These are phyloP conservation scores for Phytophthora chlamydospora DNA, from an alignment of 352 stramenopile genomes.

Conservation along the genomic window DNA sequence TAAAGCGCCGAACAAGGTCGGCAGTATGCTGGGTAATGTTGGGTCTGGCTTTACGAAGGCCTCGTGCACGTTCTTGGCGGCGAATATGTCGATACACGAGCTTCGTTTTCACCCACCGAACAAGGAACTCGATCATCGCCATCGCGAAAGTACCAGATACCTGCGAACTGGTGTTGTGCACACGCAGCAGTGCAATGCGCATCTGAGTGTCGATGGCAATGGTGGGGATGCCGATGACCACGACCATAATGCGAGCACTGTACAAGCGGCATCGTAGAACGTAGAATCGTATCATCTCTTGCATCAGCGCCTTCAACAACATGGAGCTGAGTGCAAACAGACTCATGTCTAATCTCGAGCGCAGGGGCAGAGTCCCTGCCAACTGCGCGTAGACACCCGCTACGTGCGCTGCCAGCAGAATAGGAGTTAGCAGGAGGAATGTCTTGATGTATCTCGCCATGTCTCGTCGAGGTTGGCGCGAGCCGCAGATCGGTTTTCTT, in stretches of 20 bases:
- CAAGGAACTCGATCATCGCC: conserved; percentile 20
- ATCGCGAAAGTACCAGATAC: conserved; percentile 25
- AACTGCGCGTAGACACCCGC: too few species aligned
- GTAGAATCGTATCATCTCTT: not conserved
- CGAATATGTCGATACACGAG: conserved; percentile 12
- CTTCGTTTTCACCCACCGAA: conserved; percentile 17
- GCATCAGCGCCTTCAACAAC: too few species aligned
- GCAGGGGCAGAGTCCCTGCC: too few species aligned
- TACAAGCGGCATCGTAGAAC: conserved; percentile 8
- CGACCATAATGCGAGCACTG: conserved; percentile 11
- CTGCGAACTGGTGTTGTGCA: conserved; percentile 14
- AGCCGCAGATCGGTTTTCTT: too few species aligned
- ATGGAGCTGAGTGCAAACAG: too few species aligned
- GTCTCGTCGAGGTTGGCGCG: too few species aligned
- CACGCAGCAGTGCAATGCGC: conserved; percentile 29
- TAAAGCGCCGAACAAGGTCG: conserved; percentile 1
- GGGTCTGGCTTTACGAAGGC: not conserved
- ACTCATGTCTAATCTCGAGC: too few species aligned
- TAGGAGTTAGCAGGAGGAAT: too few species aligned
- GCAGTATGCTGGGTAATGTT: not conserved
- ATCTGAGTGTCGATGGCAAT: conserved; percentile 40
- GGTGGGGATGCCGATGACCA: conserved; percentile 22
- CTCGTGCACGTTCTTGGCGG: not conserved
- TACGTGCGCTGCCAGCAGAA: too few species aligned
- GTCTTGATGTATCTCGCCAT: too few species aligned